Evolutionary conservation across 2,329 filamentous ascomycete genomes (phyloP).

Genomic region (Fusarium sp.): DNA sequence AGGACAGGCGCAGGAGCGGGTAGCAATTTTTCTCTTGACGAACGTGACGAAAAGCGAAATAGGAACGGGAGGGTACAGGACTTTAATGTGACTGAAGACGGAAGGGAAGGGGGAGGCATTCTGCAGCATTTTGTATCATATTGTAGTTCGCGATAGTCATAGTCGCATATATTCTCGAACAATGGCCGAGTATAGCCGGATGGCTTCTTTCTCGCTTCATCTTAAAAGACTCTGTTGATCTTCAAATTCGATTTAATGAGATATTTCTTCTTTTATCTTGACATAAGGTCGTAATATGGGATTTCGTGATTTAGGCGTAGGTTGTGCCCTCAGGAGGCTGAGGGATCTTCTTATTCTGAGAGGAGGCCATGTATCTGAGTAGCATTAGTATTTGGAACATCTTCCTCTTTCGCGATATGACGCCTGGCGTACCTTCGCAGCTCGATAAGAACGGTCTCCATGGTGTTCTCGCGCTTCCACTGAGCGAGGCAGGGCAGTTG

Average conservation of each 20-base stretch:
- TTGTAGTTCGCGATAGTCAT: constrained; percentile 44
- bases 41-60: constrained; percentile 39
- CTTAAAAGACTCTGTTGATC: constrained; percentile 8
- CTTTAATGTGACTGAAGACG: constrained; percentile 35
- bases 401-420: neutral
- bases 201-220: constrained; percentile 30
- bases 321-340: constrained; percentile 88
- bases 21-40: constrained; percentile 33
- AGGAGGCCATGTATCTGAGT: constrained; percentile 88
- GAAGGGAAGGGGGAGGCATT: constrained; percentile 17
- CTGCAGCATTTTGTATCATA: constrained; percentile 42
- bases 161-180: constrained; percentile 31
- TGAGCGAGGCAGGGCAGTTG: constrained; percentile 86
- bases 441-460: constrained; percentile 93
- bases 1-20: constrained; percentile 15
- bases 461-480: constrained; percentile 94
- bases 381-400: neutral
- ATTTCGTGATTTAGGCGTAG: constrained; percentile 47
- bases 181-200: constrained; percentile 24
- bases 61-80: constrained; percentile 23
- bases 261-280: constrained; percentile 16
- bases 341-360: constrained; percentile 91
- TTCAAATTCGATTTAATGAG: constrained; percentile 13
- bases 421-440: constrained; percentile 72
- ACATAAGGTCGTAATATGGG: constrained; percentile 8